Percentiles rank a stretch among this genome's conserved stretches.
Evolutionary conservation across 2,329 filamentous ascomycete species (phyloP).

Genomic region (Microsporum audouinii): DNA sequence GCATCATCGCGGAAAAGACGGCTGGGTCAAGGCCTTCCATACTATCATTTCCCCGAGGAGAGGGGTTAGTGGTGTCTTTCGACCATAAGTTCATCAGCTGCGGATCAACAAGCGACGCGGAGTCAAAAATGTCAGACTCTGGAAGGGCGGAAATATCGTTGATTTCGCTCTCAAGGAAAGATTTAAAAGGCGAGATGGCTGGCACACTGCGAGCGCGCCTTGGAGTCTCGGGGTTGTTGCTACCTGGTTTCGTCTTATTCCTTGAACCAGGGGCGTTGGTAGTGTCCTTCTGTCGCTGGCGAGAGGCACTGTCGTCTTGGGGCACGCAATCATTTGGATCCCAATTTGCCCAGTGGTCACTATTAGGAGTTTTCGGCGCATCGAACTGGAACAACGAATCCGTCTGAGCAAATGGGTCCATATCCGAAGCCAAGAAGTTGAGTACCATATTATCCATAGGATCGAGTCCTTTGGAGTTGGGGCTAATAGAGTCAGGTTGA

Average conservation of each 20-base stretch:
- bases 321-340: constrained; percentile 28
- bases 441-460: constrained; percentile 28
- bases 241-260: not conserved
- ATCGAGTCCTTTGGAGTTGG: constrained; percentile 21
- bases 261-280: not conserved
- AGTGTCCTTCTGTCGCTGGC: not conserved
- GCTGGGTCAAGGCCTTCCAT: constrained; percentile 7
- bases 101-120: constrained; percentile 22
- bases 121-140: constrained; percentile 23
- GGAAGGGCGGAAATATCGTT: constrained; percentile 7
- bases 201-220: not conserved
- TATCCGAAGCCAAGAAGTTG: constrained; percentile 27
- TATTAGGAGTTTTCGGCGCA: constrained; percentile 16
- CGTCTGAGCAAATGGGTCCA: constrained; percentile 18
- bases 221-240: not conserved
- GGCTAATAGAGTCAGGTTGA: constrained; percentile 16
- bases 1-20: constrained; percentile 11
- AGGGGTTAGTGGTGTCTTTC: constrained; percentile 15
- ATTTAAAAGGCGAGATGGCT: not conserved
- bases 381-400: constrained; percentile 23
- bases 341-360: constrained; percentile 29
- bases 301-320: constrained; percentile 12
- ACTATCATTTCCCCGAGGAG: constrained; percentile 5
- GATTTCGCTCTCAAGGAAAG: not conserved
- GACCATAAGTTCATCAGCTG: constrained; percentile 17